Base-by-base conservation (phyloP, 176 grass and related monocot species). In the Chloris gayana region DNA sequence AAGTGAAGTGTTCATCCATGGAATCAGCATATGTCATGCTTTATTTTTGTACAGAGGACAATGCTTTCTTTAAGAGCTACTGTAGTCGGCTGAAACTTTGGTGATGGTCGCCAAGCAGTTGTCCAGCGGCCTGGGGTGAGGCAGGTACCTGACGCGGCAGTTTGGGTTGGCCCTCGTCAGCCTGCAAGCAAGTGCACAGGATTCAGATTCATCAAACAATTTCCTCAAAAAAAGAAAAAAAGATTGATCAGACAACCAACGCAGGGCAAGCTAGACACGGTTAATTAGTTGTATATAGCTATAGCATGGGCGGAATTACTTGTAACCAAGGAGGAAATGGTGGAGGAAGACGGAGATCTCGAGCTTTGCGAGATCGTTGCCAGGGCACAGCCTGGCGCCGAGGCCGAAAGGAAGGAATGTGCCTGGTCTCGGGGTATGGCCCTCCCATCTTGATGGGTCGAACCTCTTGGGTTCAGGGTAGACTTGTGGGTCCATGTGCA, bases 301-400 rank as follows among this genome's bases (percentile, higher is more conserved):
- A 5, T 6, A 37, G 35, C n/a, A n/a, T 37, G 35, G 35, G 35
- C 7, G 41, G 9, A 44, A 44, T 44, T 44, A 95, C 95, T 84
- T 88, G 77, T 98, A 98, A 24, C 76, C 86, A 8, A 98, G 88
- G 41, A 98, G 88, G 77, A 98, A 98, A 84, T 98, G 85, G 76
- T 98, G 88, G 73, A 98, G 92, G 78, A 98, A 98, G 58, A 98
- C 92, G 7, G 95, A 93, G 53, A 98, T 95, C 95, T 98, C 95
- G 5, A 98, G 81, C 76, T 98, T 98, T 47, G 95, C 95, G 3
- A 98, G 92, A 19, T 98, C 92, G 64, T 95, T 93, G 58, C 92
- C 92, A 1, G 95, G 95, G 84, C 95, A 98, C 24, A 95, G 82
- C 59, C 87, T 86, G 6, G 77, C 78, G 6, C 95, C 92, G 4